Percentiles rank a stretch among this genome's conserved stretches.
These are phyloP conservation scores for Furcasterigmium furcatum DNA, from an alignment of 2,329 filamentous ascomycete genomes.

Conservation along the genomic window DNA sequence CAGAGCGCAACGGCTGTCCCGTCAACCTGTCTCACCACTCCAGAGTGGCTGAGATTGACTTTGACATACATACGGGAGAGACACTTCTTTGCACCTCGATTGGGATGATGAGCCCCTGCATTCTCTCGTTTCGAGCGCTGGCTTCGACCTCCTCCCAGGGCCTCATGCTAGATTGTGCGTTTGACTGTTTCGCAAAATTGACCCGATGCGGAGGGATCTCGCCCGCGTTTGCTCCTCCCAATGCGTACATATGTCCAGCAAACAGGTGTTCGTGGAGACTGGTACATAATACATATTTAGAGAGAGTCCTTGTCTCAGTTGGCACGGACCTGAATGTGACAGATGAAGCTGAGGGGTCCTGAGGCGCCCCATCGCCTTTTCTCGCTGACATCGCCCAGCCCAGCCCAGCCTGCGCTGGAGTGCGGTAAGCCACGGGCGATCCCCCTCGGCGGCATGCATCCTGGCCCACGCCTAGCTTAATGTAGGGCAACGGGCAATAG, in stretches of 20 bases:
- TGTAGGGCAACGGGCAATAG: neutral
- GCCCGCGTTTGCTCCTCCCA: neutral
- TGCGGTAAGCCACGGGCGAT: neutral
- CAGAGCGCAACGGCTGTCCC: neutral
- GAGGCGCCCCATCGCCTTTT: neutral
- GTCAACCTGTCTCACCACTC: neutral
- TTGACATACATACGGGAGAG: neutral
- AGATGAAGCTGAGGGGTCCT: neutral
- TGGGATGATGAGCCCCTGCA: neutral
- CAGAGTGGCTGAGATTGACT: neutral
- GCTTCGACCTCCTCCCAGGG: neutral
- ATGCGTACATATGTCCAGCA: no score
- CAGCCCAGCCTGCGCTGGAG: no score
- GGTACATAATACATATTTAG: neutral
- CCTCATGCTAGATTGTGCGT: neutral
- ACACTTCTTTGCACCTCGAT: neutral
- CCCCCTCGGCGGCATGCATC: no score
- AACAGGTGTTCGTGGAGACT: neutral
- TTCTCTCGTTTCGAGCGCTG: no score
- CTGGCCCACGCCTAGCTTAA: no score
- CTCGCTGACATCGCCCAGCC: neutral
- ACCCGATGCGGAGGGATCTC: neutral
- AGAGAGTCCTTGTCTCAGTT: neutral
- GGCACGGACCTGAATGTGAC: slow-evolving; percentile 8
- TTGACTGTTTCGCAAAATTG: neutral